A percentile compares a stretch with the other conserved stretches of the same genome.
Conservation (phyloP, 352 stramenopile genomes). For the Aphanomyces euteiches region DNA sequence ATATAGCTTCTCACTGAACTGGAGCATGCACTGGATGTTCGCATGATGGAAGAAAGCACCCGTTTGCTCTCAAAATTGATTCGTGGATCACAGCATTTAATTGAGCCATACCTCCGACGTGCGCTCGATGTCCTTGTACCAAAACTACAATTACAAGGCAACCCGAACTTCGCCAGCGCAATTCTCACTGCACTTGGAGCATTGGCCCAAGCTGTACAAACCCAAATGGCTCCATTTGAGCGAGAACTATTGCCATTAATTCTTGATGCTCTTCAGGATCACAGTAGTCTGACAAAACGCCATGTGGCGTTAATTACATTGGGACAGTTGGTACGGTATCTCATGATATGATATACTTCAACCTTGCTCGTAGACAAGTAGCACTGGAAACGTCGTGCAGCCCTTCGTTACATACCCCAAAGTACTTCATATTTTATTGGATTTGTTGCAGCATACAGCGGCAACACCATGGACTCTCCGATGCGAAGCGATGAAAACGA, state of each 20-base stretch:
- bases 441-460: constrained; percentile 89
- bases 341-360: neutral
- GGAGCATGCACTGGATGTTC: constrained; percentile 84
- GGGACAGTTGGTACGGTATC: constrained; percentile 77
- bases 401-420: constrained; percentile 96
- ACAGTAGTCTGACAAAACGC: constrained; percentile 93
- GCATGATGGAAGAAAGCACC: constrained; percentile 86
- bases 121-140: constrained; percentile 63
- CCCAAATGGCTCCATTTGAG: constrained; percentile 90
- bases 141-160: constrained; percentile 76
- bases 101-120: constrained; percentile 79
- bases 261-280: constrained; percentile 94
- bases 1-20: constrained; percentile 90
- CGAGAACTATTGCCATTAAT: constrained; percentile 94
- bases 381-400: constrained; percentile 91
- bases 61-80: constrained; percentile 82
- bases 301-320: constrained; percentile 95
- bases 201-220: constrained; percentile 87
- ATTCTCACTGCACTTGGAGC: constrained; percentile 86
- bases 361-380: constrained; percentile 42
- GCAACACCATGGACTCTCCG: constrained; percentile 89
- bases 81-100: constrained; percentile 74
- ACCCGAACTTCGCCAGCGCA: constrained; percentile 75
- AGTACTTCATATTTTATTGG: constrained; percentile 92
- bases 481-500: constrained; percentile 94